Percentiles rank a stretch among this genome's conserved stretches.
These are phyloP conservation scores for Talaromyces sp. DNA, from an alignment of 2,329 filamentous ascomycete genomes.

Conservation along the genomic window DNA sequence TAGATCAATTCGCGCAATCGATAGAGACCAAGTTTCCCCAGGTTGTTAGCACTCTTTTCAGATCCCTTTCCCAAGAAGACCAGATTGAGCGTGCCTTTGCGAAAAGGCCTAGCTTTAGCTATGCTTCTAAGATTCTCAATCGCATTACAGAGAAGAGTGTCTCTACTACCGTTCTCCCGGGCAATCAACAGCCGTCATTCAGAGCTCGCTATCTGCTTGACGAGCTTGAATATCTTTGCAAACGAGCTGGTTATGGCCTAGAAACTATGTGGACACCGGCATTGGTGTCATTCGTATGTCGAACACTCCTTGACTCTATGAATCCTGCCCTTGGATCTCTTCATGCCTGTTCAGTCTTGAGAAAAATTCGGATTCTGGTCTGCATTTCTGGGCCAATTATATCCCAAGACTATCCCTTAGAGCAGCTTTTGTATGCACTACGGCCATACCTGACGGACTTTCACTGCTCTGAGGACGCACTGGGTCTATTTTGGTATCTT, in stretches of 20 bases:
- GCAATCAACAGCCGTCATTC: slow-evolving; percentile 83
- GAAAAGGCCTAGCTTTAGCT: slow-evolving; percentile 53
- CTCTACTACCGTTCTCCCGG: slow-evolving; percentile 61
- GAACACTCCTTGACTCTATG: slow-evolving; percentile 73
- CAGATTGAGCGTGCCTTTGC: slow-evolving; percentile 63
- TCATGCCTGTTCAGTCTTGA: slow-evolving; percentile 78
- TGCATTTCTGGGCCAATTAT: slow-evolving; percentile 69
- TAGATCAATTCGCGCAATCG: slow-evolving; percentile 57
- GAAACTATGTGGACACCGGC: slow-evolving; percentile 68
- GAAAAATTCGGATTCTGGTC: slow-evolving; percentile 77
- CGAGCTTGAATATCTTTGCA: slow-evolving; percentile 73
- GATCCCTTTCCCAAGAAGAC: slow-evolving; percentile 71
- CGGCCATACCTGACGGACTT: slow-evolving; percentile 73
- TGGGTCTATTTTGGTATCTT: slow-evolving; percentile 82
- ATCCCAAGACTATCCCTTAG: slow-evolving; percentile 73
- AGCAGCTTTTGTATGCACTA: slow-evolving; percentile 82
- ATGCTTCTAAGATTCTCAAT: slow-evolving; percentile 60
- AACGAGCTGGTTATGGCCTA: slow-evolving; percentile 61
- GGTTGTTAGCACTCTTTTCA: slow-evolving; percentile 70
- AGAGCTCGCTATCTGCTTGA: slow-evolving; percentile 69
- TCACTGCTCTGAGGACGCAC: slow-evolving; percentile 83
- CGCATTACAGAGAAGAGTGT: slow-evolving; percentile 65
- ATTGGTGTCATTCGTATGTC: slow-evolving; percentile 66
- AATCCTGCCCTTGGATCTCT: slow-evolving; percentile 79
- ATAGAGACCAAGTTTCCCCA: slow-evolving; percentile 68